phyloP scores from a whole-genome alignment of 805 yeast species.

The Metschnikowia cubensis region DNA sequence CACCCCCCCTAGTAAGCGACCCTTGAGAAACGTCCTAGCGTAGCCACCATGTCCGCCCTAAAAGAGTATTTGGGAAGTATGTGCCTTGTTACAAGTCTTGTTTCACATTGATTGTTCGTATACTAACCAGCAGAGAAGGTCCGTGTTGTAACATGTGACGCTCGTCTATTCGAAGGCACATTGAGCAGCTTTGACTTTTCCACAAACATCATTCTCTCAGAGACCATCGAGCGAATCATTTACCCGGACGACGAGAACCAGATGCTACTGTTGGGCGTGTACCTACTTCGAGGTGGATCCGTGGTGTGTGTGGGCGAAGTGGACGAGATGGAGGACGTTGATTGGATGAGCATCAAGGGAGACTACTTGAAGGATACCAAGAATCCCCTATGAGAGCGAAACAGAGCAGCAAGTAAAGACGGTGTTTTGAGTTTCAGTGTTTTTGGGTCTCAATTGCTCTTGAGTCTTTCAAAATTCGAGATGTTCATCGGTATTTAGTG shows the following conservation, averaged over 20 bases:
- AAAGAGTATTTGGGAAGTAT: constrained; percentile 31
- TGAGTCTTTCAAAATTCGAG: too few species aligned
- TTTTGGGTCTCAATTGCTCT: too few species aligned
- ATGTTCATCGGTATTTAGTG: too few species aligned
- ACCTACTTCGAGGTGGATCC: constrained; percentile 55
- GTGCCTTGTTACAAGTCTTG: constrained; percentile 14
- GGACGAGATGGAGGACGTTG: constrained; percentile 42
- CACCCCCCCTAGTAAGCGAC: neutral
- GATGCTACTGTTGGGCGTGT: constrained; percentile 44
- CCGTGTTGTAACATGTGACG: constrained; percentile 55
- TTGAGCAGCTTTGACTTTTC: constrained; percentile 60
- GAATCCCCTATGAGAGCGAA: constrained; percentile 28
- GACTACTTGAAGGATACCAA: constrained; percentile 34
- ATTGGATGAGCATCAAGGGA: constrained; percentile 39
- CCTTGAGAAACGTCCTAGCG: neutral
- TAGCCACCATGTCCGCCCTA: constrained; percentile 27
- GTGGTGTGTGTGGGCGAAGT: constrained; percentile 55
- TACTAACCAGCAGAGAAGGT: constrained; percentile 39
- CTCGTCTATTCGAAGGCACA: constrained; percentile 45
- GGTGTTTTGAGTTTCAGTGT: neutral
- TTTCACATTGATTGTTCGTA: neutral
- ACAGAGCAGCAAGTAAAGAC: neutral
- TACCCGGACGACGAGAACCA: constrained; percentile 38
- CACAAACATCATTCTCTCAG: constrained; percentile 54
- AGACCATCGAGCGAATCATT: constrained; percentile 50